Conservation (phyloP, 2,329 filamentous ascomycete species). For the Aspergillus calidoustus region DNA sequence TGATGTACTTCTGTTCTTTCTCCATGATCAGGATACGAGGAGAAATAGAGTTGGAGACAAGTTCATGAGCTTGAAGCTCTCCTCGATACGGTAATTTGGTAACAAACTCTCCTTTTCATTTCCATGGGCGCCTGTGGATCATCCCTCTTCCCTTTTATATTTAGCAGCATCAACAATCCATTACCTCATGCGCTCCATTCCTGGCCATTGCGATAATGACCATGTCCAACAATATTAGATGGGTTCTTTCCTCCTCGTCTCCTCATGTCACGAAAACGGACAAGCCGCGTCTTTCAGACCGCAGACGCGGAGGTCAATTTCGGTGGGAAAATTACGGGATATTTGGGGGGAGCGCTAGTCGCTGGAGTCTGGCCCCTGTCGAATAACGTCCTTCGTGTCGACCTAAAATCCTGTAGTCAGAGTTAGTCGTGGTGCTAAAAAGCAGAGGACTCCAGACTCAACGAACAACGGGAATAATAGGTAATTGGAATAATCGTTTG, state of each 20-base stretch:
- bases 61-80: background rate
- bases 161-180: background rate
- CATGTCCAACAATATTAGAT: background rate
- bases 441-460: background rate
- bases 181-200: background rate
- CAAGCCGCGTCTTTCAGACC: background rate
- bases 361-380: conserved; percentile 6
- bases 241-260: background rate
- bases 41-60: background rate
- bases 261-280: background rate
- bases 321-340: conserved; percentile 13
- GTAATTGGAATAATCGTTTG: conserved; percentile 2
- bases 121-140: conserved; percentile 23
- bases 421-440: conserved; percentile 11
- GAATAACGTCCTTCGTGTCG: conserved; percentile 13
- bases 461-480: conserved; percentile 6
- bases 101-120: conserved; percentile 23
- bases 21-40: background rate
- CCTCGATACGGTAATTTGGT: background rate
- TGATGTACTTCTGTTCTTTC: background rate
- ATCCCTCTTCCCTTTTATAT: conserved; percentile 18
- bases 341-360: conserved; percentile 15
- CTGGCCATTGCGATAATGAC: background rate
- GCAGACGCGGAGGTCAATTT: conserved; percentile 7
- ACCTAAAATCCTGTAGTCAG: conserved; percentile 14